Evolutionary conservation across 768 basidiomycete genomes (phyloP), one percentile per base, ranked within the genome.

Genomic region (Suillus brevipes): DNA sequence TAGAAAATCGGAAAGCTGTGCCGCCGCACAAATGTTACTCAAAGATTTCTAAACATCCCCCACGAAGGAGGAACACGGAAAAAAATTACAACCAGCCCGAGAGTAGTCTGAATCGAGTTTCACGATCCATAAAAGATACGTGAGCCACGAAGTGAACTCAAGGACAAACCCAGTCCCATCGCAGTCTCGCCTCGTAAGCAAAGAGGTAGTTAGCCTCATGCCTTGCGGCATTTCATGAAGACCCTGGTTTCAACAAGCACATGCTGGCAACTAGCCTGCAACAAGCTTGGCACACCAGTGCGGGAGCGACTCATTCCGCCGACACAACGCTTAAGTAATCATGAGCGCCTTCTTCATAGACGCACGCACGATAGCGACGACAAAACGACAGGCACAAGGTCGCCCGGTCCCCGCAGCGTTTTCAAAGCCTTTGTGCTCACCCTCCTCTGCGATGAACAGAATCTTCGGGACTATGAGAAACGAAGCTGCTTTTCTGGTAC

Each of bases 71-170:
- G 5, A 50, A 28, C 14, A 50, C 28, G 49, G 25, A 50, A 50
- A 50, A 50, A 50, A 50, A 28, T 50, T 25, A 50, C 12, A 28
- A 50, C 49, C 25, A 50, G 25, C 14, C 25, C 49, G 23, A 49
- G 23, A 49, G 23, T 49, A 49, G 49, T 49, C 49, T 49, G 49
- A 49, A 49, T 49, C 49, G 49, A 49, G 49, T 49, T 49, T 49
- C 49, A 49, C 23, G 23, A 23, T 49, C 49, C 6, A 49, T 23
- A 25, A 49, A 49, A 49, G 49, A 25, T 49, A 47, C 45, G 23
- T 49, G 49, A 49, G 49, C 10, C 49, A 49, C 49, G 49, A 49
- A 49, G 49, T 49, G 23, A 49, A 49, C 49, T 49, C 49, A 49
- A 49, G 23, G 49, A 49, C 49, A 14, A 49, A 49, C 49, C 31